Evolutionary conservation across 2,329 filamentous ascomycete species (phyloP), one percentile per base, ranked within the genome.

Genomic region (Acrocalymma vagum): DNA sequence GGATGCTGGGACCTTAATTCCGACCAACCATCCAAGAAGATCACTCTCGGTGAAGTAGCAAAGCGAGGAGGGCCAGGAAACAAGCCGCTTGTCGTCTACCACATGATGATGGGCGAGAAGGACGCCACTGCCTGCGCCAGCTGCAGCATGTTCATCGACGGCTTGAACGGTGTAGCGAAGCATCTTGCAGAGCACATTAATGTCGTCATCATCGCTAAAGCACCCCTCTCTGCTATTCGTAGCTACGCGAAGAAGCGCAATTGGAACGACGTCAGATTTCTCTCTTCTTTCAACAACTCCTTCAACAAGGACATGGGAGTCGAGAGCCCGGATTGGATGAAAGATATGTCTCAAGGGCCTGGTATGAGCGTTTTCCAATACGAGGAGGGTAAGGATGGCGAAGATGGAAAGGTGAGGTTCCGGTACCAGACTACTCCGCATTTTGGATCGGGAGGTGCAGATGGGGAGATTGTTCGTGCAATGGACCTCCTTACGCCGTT

Each of bases 271-370:
- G 16, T 53, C 13, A 42, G 49, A 18, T 35, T 53, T 25, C 26
- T 53, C 11, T 53, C 47, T n/a, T 51, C 42, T 10, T 16, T 15
- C 10, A 14, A 20, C 3, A 51, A 34, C 22, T 22, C 17, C 6
- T 53, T 53, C 37, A 53, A 51, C 28, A 44, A 42, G 29, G 47
- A 53, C 22, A 48, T 53, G 47, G 28, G 30, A 4, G 28, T 48
- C n/a, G 46, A 53, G 35, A 23, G 22, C 10, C 26, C 33, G 17
- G 40, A 30, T 16, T 52, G 45, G 48, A 30, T 38, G 10, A 3
- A 10, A 11, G 25, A 38, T 9, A 34, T 35, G 23, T 8, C n/a
- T 13, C 41, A 52, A 28, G 20, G 18, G 9, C 48, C 48, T 22
- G 40, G 40, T 3, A 31, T 49, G 18, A 52, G 48, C 31, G 45